Evolutionary conservation across 768 basidiomycete genomes (phyloP), one percentile per base, ranked within the genome.

Genomic region (Amyloporia xantha): DNA sequence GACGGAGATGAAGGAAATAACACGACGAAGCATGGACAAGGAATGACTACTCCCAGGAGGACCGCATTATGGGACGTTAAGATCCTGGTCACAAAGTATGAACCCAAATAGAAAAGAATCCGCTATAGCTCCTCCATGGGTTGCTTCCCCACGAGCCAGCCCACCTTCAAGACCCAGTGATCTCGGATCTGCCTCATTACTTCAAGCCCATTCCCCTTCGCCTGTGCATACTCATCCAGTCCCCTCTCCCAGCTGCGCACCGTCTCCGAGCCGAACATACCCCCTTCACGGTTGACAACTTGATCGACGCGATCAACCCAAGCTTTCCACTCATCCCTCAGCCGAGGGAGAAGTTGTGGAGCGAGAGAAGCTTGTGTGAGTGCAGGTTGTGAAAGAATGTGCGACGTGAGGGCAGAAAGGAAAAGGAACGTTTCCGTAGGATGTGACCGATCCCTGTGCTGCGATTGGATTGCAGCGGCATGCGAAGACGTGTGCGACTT

Each of bases 191-290:
- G 67, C 56, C 68, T 65, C 68, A 79, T 67, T 36, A 62, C 59
- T 24, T 65, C 60, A 60, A 70, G 63, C 5, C 71, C 74, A 44
- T 73, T 62, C 0, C 68, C 69, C 51, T 79, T 79, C 17, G 69
- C 68, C 33, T 74, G 75, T 4, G 82, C 81, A 58, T 85, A 76
- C 37, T 77, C 76, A 47, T 91, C 85, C 59, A 92, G 62, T 6
- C 70, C 74, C 36, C 77, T 73, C 58, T 82, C 82, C 89, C 89
- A 92, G 4, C 66, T 68, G 54, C 72, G 66, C 36, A 83, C 86
- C 7, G 75, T 77, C 52, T 90, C 87, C 28, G 71, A 73, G 2
- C 86, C 80, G 62, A 90, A 90, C 88, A 92, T 88, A 4, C 86
- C 81, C 4, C 79, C 86, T 52, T 84, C 72, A 12, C 66, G 70